phyloP scores from a whole-genome alignment of 805 yeast species.

The Sungouiozyma ichnusensis region DNA sequence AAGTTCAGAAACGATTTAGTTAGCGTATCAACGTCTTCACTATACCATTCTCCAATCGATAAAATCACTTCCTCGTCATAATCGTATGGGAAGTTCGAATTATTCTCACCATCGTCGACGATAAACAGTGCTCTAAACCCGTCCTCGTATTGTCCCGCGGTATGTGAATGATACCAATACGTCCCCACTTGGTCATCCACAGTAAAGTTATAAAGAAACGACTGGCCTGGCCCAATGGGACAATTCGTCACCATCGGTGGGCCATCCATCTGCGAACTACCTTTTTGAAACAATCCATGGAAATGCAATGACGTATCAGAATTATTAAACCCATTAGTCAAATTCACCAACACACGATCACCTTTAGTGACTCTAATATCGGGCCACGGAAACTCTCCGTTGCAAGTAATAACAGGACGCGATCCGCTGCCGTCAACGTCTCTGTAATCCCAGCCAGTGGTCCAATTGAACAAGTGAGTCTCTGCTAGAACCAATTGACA shows the following conservation, averaged over 20 bases:
- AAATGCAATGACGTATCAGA: constrained; percentile 66
- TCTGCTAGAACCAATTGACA: constrained; percentile 8
- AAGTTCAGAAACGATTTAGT: constrained; percentile 48
- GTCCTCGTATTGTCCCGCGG: constrained; percentile 83
- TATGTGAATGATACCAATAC: constrained; percentile 96
- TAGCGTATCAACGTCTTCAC: constrained; percentile 41
- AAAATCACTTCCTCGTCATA: constrained; percentile 72
- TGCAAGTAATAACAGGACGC: constrained; percentile 36
- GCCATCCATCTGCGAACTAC: constrained; percentile 77
- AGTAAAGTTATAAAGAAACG: constrained; percentile 77
- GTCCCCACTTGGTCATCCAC: constrained; percentile 75
- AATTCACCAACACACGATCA: constrained; percentile 62
- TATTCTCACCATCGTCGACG: constrained; percentile 50
- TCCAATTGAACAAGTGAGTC: constrained; percentile 56
- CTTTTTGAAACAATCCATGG: constrained; percentile 81
- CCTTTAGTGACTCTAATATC: constrained; percentile 63
- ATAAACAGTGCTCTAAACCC: constrained; percentile 79
- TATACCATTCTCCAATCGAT: constrained; percentile 83
- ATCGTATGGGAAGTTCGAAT: constrained; percentile 48
- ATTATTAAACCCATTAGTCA: constrained; percentile 62
- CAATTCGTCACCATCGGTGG: constrained; percentile 84
- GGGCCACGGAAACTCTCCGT: constrained; percentile 75
- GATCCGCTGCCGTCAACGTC: constrained; percentile 33
- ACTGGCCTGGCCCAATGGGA: constrained; percentile 74
- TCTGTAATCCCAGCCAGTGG: constrained; percentile 47